Percentiles rank a stretch among this genome's conserved stretches.
Evolutionary conservation across 352 stramenopile species (phyloP).

Genomic region (Phytophthora quininea): DNA sequence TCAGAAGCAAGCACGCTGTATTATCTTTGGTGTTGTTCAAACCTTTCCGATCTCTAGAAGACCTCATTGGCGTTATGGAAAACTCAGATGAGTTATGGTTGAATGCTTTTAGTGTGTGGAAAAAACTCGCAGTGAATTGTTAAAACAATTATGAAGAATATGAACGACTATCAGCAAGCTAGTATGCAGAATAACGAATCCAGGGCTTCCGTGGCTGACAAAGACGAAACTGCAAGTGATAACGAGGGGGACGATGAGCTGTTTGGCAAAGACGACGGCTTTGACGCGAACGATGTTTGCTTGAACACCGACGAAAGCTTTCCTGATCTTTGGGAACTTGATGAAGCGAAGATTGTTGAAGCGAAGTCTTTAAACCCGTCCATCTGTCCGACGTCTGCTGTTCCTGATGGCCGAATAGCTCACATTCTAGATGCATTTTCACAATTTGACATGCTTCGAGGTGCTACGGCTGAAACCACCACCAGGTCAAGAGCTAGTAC

Average conservation of each 20-base stretch:
- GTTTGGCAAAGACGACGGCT: constrained; percentile 1
- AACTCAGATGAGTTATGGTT: neutral
- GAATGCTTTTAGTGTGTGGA: neutral
- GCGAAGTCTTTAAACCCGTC: neutral
- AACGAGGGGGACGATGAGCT: neutral
- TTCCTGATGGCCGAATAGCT: neutral
- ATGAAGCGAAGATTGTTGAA: neutral
- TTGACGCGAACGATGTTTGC: neutral
- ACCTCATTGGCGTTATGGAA: neutral
- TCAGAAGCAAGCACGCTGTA: neutral
- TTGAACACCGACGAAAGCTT: neutral
- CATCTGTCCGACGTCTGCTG: neutral
- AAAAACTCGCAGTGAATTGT: constrained; percentile 2
- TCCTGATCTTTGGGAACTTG: constrained; percentile 1
- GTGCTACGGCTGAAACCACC: neutral
- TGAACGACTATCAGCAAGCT: neutral
- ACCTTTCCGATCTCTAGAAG: constrained; percentile 2
- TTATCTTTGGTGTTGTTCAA: neutral
- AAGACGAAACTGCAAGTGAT: neutral
- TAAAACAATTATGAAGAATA: constrained; percentile 6
- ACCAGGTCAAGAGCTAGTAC: no score
- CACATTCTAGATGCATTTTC: constrained; percentile 3
- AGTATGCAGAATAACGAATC: neutral
- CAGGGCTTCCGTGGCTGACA: neutral
- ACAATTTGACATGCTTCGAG: neutral